Base-by-base conservation (phyloP, 306 rosid species). In the Quercus gilva region DNA sequence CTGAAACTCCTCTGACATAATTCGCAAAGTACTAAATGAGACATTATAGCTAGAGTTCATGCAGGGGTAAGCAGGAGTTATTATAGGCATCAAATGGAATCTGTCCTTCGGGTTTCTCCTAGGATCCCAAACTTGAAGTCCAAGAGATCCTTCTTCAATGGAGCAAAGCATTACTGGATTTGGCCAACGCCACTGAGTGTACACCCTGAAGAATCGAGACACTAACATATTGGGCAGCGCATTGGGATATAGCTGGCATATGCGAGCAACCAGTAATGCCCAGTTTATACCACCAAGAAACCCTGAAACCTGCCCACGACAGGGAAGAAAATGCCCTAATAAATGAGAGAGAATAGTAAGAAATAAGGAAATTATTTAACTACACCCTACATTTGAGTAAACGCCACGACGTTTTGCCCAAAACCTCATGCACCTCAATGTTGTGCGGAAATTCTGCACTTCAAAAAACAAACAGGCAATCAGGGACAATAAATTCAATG, bases 1-100 rank as follows among this genome's bases (percentile, higher is more conserved):
- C 80, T 79, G 95, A 85, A 95, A 95, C 88, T 93, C 99, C 15
- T 93, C 93, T 15, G 88, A 67, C 97, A 95, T 91, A 76, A 95
- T 89, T 68, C 91, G 97, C 88, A 91, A 68, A 58, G 99, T 95
- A 89, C 99, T 95, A 25, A 86, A 56, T 13, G 98, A 93, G 71
- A 95, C 99, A 73, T 95, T 95, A 89, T 95, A 95, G 88, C 96
- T 95, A 70, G 99, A 95, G 86, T 95, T 95, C 99, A 95, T 95
- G 79, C 87, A 87, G 75, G 99, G 99, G 90, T 93, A 95, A 84
- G 98, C 98, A 10, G 99, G 99, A 87, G 99, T 95, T 71, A 95
- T 95, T 71, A 95, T 95, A 74, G 99, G 99, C 99, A 95, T 95
- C 80, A 88, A 85, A 84, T 95, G 99, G 79, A 1, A 93, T 79